phyloP scores from a whole-genome alignment of 1,284 basidiomycete species.

The Cutaneotrichosporon cutaneum region DNA sequence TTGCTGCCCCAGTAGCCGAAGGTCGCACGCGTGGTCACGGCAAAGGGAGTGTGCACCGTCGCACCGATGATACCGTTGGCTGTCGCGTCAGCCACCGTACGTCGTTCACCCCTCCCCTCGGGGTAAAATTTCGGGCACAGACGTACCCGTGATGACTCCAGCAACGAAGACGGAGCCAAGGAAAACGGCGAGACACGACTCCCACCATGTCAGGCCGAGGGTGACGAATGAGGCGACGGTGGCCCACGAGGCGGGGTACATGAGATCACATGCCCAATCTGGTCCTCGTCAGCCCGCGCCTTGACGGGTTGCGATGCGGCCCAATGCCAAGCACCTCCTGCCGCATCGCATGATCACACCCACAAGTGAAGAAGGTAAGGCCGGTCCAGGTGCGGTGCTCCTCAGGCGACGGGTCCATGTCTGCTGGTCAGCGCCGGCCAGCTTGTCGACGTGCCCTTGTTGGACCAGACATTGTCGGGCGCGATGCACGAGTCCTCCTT shows the following conservation, averaged over 20 bases:
- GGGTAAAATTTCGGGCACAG: background rate
- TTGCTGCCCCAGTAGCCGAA: constrained; percentile 63
- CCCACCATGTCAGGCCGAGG: constrained; percentile 46
- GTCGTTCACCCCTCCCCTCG: background rate
- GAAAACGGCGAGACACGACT: constrained; percentile 24
- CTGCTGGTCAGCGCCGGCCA: constrained; percentile 18
- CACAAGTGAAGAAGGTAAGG: constrained; percentile 37
- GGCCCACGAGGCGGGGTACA: constrained; percentile 43
- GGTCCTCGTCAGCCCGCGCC: background rate
- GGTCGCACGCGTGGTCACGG: constrained; percentile 67
- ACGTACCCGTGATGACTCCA: constrained; percentile 17
- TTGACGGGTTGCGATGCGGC: background rate
- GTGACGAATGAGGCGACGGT: constrained; percentile 38
- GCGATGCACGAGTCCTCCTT: constrained; percentile 45
- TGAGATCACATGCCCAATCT: constrained; percentile 46
- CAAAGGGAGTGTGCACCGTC: constrained; percentile 64
- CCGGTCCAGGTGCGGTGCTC: constrained; percentile 42
- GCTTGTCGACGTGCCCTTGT: constrained; percentile 33
- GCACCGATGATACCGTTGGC: constrained; percentile 68
- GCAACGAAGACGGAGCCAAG: constrained; percentile 15
- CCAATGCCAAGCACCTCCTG: background rate
- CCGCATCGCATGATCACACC: background rate
- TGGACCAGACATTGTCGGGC: constrained; percentile 43
- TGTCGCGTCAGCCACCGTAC: constrained; percentile 2
- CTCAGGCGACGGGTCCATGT: constrained; percentile 43